phyloP scores from a whole-genome alignment of 352 stramenopile species.

The Thraustochytrium striatum region DNA sequence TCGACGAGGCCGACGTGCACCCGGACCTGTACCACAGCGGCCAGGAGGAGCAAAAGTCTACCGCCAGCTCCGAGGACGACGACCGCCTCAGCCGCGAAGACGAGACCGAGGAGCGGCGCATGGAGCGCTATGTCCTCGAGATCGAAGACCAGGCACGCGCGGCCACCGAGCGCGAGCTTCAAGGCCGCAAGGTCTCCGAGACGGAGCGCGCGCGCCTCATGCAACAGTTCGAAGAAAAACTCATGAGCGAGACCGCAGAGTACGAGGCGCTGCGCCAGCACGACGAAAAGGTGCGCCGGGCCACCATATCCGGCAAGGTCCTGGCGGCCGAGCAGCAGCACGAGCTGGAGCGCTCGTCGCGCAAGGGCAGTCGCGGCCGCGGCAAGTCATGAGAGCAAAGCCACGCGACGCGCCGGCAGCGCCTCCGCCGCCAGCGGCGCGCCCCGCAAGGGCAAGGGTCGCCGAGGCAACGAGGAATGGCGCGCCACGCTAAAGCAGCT shows the following conservation, averaged over 20 bases:
- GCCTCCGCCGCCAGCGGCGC: too few relatives aligned
- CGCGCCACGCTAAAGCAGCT: not conserved
- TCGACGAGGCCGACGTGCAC: too few relatives aligned
- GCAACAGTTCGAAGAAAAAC: not conserved
- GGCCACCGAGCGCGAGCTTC: not conserved
- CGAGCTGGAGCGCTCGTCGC: too few relatives aligned
- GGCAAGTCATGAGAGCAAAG: too few relatives aligned
- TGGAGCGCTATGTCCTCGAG: not conserved
- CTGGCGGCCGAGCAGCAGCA: too few relatives aligned
- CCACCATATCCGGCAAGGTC: not conserved
- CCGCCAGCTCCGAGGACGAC: too few relatives aligned
- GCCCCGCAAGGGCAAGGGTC: not conserved
- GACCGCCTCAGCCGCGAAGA: not conserved
- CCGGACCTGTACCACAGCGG: too few relatives aligned
- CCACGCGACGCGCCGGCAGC: too few relatives aligned
- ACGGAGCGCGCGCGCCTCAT: not conserved
- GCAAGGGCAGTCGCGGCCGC: too few relatives aligned
- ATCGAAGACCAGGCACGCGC: not conserved
- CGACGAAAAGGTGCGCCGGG: not conserved
- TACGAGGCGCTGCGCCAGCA: not conserved
- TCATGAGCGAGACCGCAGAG: not conserved
- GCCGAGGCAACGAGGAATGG: not conserved
- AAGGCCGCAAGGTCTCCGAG: not conserved
- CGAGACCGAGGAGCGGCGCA: not conserved
- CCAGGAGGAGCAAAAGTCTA: too few relatives aligned